A percentile compares a stretch with the other conserved stretches of the same genome.
These are phyloP conservation scores for Vaccinium macrocarpon DNA, from an alignment of 148 eudicot genomes.

Conservation along the genomic window DNA sequence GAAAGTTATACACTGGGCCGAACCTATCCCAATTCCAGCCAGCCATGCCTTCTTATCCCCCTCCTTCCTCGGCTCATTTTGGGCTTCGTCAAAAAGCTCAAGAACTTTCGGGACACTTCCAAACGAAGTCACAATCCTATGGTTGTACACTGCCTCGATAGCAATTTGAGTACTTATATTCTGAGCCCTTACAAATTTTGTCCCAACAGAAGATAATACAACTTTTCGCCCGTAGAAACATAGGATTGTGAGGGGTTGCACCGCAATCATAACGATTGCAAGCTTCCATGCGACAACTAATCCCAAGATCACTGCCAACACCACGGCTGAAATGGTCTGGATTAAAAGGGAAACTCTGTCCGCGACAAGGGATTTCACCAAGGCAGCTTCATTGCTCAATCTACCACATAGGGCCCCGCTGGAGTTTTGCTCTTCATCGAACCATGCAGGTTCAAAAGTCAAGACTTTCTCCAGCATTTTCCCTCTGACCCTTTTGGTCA, in stretches of 20 bases:
- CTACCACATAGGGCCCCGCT: constrained; percentile 77
- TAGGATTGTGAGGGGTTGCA: constrained; percentile 81
- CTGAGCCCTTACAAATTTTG: constrained; percentile 63
- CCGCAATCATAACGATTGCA: constrained; percentile 86
- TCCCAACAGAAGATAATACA: constrained; percentile 53
- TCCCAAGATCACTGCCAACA: constrained; percentile 70
- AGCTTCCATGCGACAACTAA: constrained; percentile 79
- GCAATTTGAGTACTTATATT: constrained; percentile 80
- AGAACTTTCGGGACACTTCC: constrained; percentile 60
- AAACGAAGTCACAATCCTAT: constrained; percentile 81
- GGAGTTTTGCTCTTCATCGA: constrained; percentile 76
- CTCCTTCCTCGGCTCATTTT: constrained; percentile 50
- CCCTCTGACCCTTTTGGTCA: constrained; percentile 68
- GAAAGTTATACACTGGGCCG: constrained; percentile 83
- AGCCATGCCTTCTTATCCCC: constrained; percentile 75
- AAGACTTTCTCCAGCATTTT: constrained; percentile 71
- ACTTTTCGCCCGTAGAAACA: constrained; percentile 84
- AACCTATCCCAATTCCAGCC: constrained; percentile 82
- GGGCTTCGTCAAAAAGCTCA: constrained; percentile 44
- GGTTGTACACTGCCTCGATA: constrained; percentile 87
- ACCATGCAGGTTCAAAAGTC: constrained; percentile 84
- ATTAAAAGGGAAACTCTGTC: constrained; percentile 71
- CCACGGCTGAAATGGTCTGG: constrained; percentile 68
- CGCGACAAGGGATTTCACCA: constrained; percentile 85
- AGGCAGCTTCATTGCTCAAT: constrained; percentile 68